Base-by-base conservation (phyloP, 106 monocot species). In the Xerophyta viscosa region DNA sequence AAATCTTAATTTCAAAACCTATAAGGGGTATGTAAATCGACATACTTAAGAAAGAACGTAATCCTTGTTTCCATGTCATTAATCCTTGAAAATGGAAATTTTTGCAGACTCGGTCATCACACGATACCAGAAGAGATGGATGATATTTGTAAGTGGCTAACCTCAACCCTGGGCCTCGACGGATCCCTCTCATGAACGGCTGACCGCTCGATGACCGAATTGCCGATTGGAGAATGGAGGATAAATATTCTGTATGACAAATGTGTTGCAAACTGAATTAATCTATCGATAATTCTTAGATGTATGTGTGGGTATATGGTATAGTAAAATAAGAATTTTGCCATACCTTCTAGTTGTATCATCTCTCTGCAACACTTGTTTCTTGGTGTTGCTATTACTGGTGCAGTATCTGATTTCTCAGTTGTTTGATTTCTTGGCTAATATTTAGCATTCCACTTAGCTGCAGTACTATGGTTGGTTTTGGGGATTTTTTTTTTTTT, bases 61-160 rank as follows among this genome's bases (percentile, higher is more conserved):
- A 5, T 33, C 5, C 33, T 33, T 5, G 5, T 33, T 12, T 39
- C 15, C 15, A 39, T 12, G 1, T 39, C 1, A 39, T 39, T 39
- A 39, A 39, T 39, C 15, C 1, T 2, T 39, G 15, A 8, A 39
- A 39, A 12, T 12, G 2, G 3, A 39, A 28, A 56, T 24, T 19
- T 61, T 0, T 71, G 71, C 78, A 98, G 96, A 26, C 73, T 98
- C 27, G 89, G 86, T 12, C 96, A 98, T 61, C 81, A 86, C 71
- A 90, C 96, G 0, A 51, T 86, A 28, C 96, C 96, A 31, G 79
- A 73, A 69, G 96, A 98, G 70, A 98, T 90, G 81, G 89, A 86
- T 15, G 79, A 89, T 63, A 86, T 98, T 8, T 82, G 85, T 77
- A 75, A 80, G 47, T 98, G 81, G 81, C 67, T 90, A 12, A 86